These are phyloP conservation scores for Myxozyma vanderwaltii DNA, from an alignment of 805 yeast species.

Conservation along the genomic window DNA sequence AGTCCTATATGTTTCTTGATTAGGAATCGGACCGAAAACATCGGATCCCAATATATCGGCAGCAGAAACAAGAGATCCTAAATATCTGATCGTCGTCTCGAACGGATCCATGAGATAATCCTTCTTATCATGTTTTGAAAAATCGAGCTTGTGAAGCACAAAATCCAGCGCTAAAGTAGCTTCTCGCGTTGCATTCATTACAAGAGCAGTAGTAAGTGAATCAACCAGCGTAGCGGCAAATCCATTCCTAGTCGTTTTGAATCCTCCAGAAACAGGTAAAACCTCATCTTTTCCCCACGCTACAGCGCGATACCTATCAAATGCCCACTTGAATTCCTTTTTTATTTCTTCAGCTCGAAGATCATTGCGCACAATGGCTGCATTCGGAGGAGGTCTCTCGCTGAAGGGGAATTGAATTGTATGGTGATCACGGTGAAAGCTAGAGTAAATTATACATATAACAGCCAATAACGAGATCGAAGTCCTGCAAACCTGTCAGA, in stretches of 20 bases:
- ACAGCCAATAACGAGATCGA: neutral
- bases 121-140: constrained; percentile 43
- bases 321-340: constrained; percentile 28
- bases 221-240: constrained; percentile 52
- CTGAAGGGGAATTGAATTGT: constrained; percentile 17
- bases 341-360: constrained; percentile 23
- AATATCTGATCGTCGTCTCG: constrained; percentile 49
- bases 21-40: constrained; percentile 26
- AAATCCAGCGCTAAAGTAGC: constrained; percentile 42
- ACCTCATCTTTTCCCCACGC: constrained; percentile 48
- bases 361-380: constrained; percentile 1
- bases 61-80: constrained; percentile 52
- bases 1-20: constrained; percentile 8
- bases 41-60: constrained; percentile 47
- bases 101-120: constrained; percentile 44
- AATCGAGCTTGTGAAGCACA: constrained; percentile 42
- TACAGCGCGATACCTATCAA: constrained; percentile 14
- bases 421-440: constrained; percentile 6
- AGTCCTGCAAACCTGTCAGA: neutral
- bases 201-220: constrained; percentile 47
- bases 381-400: neutral
- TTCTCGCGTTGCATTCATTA: constrained; percentile 44
- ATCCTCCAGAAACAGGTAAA: constrained; percentile 40
- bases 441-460: neutral
- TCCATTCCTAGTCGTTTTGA: constrained; percentile 44